Percentiles rank a stretch among this genome's conserved stretches.
phyloP scores from a whole-genome alignment of 345 rosid genomes.

The Camelina laxa region DNA sequence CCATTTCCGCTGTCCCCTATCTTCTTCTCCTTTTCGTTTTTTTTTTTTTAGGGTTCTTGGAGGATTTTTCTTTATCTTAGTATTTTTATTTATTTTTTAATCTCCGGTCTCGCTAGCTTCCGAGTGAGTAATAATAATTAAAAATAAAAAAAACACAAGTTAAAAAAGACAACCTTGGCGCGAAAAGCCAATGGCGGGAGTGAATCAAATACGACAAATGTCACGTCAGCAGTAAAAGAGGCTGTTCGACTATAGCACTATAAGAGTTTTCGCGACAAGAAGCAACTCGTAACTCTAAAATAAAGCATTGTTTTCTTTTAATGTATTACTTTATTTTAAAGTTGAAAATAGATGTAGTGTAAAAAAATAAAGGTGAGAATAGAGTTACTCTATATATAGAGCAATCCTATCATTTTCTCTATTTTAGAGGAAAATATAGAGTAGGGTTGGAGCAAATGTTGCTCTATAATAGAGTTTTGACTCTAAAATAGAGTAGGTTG shows the following conservation, averaged over 20 bases:
- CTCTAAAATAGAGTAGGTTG: too few species aligned
- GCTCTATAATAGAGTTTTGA: too few species aligned
- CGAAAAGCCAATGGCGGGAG: slow-evolving; percentile 37
- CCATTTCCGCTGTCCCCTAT: slow-evolving; percentile 58
- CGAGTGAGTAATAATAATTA: background rate
- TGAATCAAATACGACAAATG: slow-evolving; percentile 2
- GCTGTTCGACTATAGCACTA: background rate
- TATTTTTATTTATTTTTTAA: background rate
- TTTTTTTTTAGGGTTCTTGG: slow-evolving; percentile 40
- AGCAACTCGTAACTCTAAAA: too few species aligned
- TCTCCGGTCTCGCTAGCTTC: background rate
- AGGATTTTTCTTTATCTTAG: background rate
- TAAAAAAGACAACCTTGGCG: slow-evolving; percentile 8
- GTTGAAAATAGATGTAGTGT: too few species aligned
- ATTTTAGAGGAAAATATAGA: too few species aligned
- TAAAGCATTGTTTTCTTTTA: too few species aligned
- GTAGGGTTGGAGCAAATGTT: too few species aligned
- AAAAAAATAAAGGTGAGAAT: too few species aligned
- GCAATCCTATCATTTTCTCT: too few species aligned
- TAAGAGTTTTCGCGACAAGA: background rate
- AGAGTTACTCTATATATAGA: too few species aligned
- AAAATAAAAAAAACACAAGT: background rate
- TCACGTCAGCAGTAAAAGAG: background rate
- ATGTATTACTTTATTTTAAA: too few species aligned
- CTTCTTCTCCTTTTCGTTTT: slow-evolving; percentile 2